A percentile compares a stretch with the other conserved stretches of the same genome.
These are phyloP conservation scores for Clohesyomyces aquaticus DNA, from an alignment of 495 filamentous ascomycete species.

Conservation along the genomic window DNA sequence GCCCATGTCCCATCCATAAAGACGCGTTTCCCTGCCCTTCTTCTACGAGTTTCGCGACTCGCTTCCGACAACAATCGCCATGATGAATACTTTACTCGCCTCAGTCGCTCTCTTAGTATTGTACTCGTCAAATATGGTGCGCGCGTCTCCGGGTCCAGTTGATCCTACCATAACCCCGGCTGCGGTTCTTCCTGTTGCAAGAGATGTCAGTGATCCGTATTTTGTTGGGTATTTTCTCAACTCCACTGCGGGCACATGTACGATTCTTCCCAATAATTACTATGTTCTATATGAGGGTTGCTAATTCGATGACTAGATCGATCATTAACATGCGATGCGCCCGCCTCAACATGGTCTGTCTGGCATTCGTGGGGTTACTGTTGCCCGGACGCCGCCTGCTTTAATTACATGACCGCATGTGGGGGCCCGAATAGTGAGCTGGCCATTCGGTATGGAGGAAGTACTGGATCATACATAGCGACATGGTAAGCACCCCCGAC, in stretches of 20 bases:
- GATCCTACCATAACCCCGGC: background rate
- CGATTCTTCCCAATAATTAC: background rate
- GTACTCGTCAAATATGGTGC: background rate
- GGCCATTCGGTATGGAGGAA: background rate
- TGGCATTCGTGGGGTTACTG: background rate
- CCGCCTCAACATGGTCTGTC: background rate
- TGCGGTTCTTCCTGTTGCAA: background rate
- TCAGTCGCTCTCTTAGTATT: background rate
- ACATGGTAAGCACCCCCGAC: background rate
- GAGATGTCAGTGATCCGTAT: background rate
- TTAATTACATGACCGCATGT: background rate
- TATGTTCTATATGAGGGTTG: background rate
- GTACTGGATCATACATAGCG: background rate
- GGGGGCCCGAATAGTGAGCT: background rate
- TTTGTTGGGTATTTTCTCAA: background rate
- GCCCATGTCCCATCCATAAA: no score
- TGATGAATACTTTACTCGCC: background rate
- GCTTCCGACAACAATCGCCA: no score
- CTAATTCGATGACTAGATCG: background rate
- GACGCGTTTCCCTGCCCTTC: background rate
- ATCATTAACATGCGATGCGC: background rate
- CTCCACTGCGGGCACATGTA: background rate
- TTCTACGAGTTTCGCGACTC: no score
- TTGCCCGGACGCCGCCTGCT: background rate
- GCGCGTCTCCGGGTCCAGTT: background rate